Base-by-base conservation (phyloP, 768 basidiomycete genomes). In the Auriculariales sp. region DNA sequence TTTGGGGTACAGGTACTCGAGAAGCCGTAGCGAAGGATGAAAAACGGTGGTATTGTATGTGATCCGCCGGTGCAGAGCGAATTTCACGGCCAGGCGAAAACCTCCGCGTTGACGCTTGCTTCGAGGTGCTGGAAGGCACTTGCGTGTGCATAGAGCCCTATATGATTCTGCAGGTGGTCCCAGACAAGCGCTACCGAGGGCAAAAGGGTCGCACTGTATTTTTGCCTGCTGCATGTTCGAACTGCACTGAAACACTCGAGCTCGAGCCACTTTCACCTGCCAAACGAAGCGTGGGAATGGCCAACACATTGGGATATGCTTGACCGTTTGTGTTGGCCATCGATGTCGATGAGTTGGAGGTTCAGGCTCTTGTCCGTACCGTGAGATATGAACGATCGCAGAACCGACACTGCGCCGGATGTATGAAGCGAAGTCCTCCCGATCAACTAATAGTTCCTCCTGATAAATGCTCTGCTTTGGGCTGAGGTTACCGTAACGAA, bases 341-440 rank as follows among this genome's bases (percentile, higher is more conserved):
- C n/a, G 35, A 7, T 17, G 6, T 36, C 35, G 7, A 19, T 4
- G n/a, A 36, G 35, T 5, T 7, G 15, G 35, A 36, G 14, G 35
- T 36, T 17, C 35, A n/a, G 6, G 35, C 35, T 19, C 7, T 17
- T 19, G 6, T 7, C 35, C 7, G 31, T 27, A 3, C 30, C 44
- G 30, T 51, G 35, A 32, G 30, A 0, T 33, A n/a, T 28, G 15
- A 19, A 22, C 42, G 42, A 28, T 31, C 19, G 42, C 28, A 17
- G 27, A 22, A 6, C 45, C 44, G 4, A 51, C 50, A 19, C 28
- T 31, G 17, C 35, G 62, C 33, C 61, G 60, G 28, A 71, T 53
- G 34, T 66, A 66, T 9, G 59, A 59, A 14, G 61, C 49, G 17
- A 67, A 58, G 48, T 61, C 58, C 2, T 64, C 62, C 22, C 67